Base-by-base conservation (phyloP, 129 eudicot genomes). In the Flaveria linearis region DNA sequence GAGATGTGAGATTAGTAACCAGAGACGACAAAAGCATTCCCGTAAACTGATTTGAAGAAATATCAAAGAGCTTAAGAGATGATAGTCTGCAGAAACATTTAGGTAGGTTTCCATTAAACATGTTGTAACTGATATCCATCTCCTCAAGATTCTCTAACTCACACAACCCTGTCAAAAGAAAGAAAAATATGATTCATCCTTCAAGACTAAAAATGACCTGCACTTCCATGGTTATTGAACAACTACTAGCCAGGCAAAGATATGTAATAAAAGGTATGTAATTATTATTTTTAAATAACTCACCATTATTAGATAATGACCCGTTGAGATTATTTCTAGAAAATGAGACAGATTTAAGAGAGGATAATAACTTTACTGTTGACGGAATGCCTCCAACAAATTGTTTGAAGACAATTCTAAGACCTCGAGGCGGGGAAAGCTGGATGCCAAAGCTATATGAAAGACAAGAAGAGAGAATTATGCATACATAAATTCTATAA, bases 301-400 rank as follows among this genome's bases (percentile, higher is more conserved):
- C 57, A 81, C 79, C 74, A 15, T 42, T 20, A 22, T 22, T n/a
- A 5, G 61, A 28, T 41, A 58, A 10, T 26, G 68, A 41, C 16
- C 61, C 72, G 2, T 11, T 53, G 17, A 80, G 73, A 7, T 4
- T 0, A 17, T 79, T 72, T 0, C 1, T 0, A 39, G 73, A 60
- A 2, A 73, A 52, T 25, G 82, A 33, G 4, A 62, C 1, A 5
- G 4, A 69, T 74, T 42, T 30, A 52, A 74, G 65, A 2, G 69
- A 68, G 45, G 80, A 55, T 33, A 80, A 56, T 67, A 63, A 30
- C 0, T 18, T 28, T 55, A 74, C 57, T 20, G 26, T 4, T 5
- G 80, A 74, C 4, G 80, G 76, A 14, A 80, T 45, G 74, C 84
- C 74, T 41, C 84, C 84, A 55, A 18, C 30, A 55, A 80, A 6